A percentile compares a stretch with the other conserved stretches of the same genome.
These are phyloP conservation scores for Ulmus americana DNA, from an alignment of 331 rosid species.

Conservation along the genomic window DNA sequence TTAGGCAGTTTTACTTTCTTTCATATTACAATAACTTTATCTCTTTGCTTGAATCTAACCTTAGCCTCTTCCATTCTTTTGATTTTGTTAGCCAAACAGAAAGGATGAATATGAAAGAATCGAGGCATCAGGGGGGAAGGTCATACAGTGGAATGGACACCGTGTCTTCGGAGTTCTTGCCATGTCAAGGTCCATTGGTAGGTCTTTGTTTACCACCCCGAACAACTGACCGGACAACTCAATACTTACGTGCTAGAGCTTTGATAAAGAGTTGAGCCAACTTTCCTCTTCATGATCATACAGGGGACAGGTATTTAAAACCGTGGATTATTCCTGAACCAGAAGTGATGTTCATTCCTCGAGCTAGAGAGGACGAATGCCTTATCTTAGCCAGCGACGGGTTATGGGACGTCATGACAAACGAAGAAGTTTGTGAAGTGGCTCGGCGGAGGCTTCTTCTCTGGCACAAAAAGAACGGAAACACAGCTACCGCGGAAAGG, in stretches of 20 bases:
- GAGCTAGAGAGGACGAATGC: constrained; percentile 50
- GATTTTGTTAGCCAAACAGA: constrained; percentile 43
- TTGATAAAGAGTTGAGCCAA: not conserved
- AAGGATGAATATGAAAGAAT: constrained; percentile 51
- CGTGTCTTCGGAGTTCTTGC: constrained; percentile 59
- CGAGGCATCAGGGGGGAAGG: constrained; percentile 57
- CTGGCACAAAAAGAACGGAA: constrained; percentile 55
- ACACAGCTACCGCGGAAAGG: constrained; percentile 23
- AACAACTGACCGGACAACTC: not conserved
- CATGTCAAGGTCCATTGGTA: constrained; percentile 65
- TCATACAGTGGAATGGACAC: constrained; percentile 56
- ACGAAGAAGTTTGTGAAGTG: constrained; percentile 48
- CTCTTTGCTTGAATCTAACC: constrained; percentile 9
- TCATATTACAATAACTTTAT: not conserved
- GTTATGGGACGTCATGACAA: constrained; percentile 57
- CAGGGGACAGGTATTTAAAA: constrained; percentile 55
- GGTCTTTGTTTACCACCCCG: constrained; percentile 10
- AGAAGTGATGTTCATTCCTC: constrained; percentile 41
- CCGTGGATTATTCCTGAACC: constrained; percentile 63
- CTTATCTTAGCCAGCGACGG: constrained; percentile 57
- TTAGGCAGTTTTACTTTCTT: constrained; percentile 17
- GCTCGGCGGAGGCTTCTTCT: constrained; percentile 45
- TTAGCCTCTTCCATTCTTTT: not conserved
- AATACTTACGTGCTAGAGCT: not conserved
- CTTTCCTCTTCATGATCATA: not conserved